These are phyloP conservation scores for Porodaedalea pini DNA, from an alignment of 1,284 basidiomycete genomes.

Conservation along the genomic window DNA sequence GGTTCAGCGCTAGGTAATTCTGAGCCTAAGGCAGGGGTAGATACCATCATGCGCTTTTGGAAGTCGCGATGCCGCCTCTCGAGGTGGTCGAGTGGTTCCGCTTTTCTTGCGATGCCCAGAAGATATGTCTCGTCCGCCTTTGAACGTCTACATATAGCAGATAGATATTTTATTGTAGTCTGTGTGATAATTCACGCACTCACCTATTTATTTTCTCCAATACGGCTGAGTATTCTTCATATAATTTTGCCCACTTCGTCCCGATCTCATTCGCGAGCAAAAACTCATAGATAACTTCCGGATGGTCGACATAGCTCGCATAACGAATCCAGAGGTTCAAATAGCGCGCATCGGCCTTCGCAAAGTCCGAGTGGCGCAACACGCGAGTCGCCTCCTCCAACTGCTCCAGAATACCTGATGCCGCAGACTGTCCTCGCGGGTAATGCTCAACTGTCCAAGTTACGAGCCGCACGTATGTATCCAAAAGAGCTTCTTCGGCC, in stretches of 20 bases:
- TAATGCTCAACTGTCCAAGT: conserved; percentile 72
- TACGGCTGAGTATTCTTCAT: conserved; percentile 87
- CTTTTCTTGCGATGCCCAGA: conserved; percentile 81
- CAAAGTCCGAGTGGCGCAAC: conserved; percentile 64
- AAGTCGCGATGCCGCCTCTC: conserved; percentile 75
- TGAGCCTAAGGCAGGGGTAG: conserved; percentile 35
- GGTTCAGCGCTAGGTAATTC: conserved; percentile 28
- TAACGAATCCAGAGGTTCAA: conserved; percentile 93
- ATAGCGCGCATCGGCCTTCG: conserved; percentile 76
- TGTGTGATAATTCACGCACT: conserved; percentile 26
- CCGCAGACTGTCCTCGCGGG: conserved; percentile 59
- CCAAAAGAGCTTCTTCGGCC: conserved; percentile 34
- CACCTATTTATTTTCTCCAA: conserved; percentile 74
- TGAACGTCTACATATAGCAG: conserved; percentile 50
- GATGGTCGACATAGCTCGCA: conserved; percentile 73
- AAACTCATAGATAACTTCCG: conserved; percentile 78
- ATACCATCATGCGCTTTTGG: conserved; percentile 74
- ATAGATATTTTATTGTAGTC: not conserved
- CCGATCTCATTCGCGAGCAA: conserved; percentile 89
- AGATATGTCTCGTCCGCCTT: conserved; percentile 87
- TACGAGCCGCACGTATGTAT: conserved; percentile 59
- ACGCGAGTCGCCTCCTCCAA: conserved; percentile 79
- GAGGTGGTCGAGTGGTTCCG: conserved; percentile 72
- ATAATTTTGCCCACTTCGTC: conserved; percentile 74
- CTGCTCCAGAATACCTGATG: conserved; percentile 76